Conservation (phyloP, 306 rosid species). For the Comarum palustre region DNA sequence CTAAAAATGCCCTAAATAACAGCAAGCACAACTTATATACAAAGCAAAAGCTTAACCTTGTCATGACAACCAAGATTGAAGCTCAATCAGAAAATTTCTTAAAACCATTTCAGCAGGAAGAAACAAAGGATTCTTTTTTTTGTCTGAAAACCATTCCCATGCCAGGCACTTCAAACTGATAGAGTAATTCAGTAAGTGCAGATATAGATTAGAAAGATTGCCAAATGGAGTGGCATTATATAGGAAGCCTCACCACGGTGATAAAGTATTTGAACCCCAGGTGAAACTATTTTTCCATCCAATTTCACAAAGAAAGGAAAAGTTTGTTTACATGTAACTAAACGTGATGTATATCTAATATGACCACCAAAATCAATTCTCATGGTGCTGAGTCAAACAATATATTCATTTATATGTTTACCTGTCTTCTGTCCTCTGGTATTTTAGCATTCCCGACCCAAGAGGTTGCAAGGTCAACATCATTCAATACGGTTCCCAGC, state of each 20-base stretch:
- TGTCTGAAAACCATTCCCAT: background rate
- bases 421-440: conserved; percentile 70
- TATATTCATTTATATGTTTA: conserved; percentile 23
- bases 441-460: conserved; percentile 77
- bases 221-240: background rate
- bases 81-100: background rate
- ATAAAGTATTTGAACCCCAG: background rate
- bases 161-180: background rate
- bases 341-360: background rate
- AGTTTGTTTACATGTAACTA: background rate
- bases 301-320: background rate
- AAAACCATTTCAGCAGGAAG: background rate
- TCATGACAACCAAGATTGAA: background rate
- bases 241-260: background rate
- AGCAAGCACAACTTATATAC: background rate
- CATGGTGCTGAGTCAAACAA: background rate
- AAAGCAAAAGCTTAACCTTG: background rate
- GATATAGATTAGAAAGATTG: background rate
- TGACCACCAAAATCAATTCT: conserved; percentile 3
- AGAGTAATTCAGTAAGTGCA: background rate
- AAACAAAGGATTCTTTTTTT: background rate
- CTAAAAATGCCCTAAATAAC: background rate
- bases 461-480: conserved; percentile 53
- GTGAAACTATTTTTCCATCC: background rate
- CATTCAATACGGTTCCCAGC: conserved; percentile 42